phyloP scores from a whole-genome alignment of 768 basidiomycete genomes.

The Heimioporus sp. region DNA sequence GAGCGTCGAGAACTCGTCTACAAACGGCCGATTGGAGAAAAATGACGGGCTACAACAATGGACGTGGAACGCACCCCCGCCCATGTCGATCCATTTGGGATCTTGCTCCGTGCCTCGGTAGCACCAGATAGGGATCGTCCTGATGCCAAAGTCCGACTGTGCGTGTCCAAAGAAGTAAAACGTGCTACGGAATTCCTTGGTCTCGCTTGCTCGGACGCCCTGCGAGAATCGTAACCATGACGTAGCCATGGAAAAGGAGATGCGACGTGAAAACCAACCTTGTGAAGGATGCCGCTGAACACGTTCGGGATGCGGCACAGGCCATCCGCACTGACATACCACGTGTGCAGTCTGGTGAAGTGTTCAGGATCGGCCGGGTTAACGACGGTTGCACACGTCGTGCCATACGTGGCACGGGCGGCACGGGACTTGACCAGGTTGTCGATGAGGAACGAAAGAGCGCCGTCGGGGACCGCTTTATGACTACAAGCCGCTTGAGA shows the following conservation, averaged over 20 bases:
- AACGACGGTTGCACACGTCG: conserved; percentile 36
- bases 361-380: conserved; percentile 8
- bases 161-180: not conserved
- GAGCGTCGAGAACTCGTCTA: conserved; percentile 13
- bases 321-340: conserved; percentile 2
- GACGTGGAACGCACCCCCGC: not conserved
- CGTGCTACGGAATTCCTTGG: conserved; percentile 12
- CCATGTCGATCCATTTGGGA: conserved; percentile 10
- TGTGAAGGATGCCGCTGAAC: conserved; percentile 7
- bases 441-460: conserved; percentile 37
- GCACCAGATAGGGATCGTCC: not conserved
- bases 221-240: not conserved
- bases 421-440: conserved; percentile 44
- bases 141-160: conserved; percentile 2
- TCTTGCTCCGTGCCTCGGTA: conserved; percentile 10
- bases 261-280: not conserved
- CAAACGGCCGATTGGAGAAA: too few species aligned
- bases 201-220: conserved; percentile 10
- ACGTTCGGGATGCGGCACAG: not conserved
- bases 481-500: conserved; percentile 17
- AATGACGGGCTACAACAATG: not conserved
- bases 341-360: conserved; percentile 3
- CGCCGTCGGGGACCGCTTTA: conserved; percentile 53
- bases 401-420: conserved; percentile 49
- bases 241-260: too few species aligned